Percentiles rank a stretch among this genome's conserved stretches.
Evolutionary conservation across 2,329 filamentous ascomycete species (phyloP).

Genomic region (Hypoxylon sp.): DNA sequence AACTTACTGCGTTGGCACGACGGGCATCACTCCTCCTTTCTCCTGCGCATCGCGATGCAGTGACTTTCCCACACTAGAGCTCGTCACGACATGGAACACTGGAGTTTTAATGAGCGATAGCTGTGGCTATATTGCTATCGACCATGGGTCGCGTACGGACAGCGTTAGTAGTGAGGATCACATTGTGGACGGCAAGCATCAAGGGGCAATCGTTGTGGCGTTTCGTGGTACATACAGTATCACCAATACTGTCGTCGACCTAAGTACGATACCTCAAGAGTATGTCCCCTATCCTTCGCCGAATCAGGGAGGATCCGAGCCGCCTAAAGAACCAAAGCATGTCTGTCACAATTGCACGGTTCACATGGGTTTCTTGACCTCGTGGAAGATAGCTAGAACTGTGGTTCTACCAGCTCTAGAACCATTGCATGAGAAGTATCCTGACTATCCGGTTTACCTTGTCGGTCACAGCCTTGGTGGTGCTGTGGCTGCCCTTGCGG

Average conservation of each 20-base stretch:
- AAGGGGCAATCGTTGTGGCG: constrained; percentile 78
- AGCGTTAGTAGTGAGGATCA: not conserved
- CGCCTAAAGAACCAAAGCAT: constrained; percentile 59
- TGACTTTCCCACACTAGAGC: constrained; percentile 84
- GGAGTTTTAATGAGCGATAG: constrained; percentile 89
- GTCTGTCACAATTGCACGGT: constrained; percentile 91
- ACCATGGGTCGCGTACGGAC: constrained; percentile 66
- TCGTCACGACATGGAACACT: constrained; percentile 91
- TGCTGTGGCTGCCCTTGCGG: constrained; percentile 89
- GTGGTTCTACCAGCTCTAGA: constrained; percentile 78
- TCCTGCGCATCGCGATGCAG: constrained; percentile 85
- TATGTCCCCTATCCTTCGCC: constrained; percentile 87
- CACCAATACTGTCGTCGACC: constrained; percentile 89
- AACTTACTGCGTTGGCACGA: constrained; percentile 89
- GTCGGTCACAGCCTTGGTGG: constrained; percentile 94
- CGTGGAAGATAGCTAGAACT: constrained; percentile 82
- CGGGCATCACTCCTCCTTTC: constrained; percentile 87
- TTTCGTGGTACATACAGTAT: constrained; percentile 97
- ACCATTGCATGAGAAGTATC: constrained; percentile 71
- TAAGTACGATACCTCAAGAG: constrained; percentile 89
- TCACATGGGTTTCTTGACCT: constrained; percentile 88
- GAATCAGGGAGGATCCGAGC: constrained; percentile 58
- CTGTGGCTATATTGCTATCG: constrained; percentile 94
- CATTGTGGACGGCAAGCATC: constrained; percentile 6
- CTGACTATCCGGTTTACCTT: constrained; percentile 80